Conservation (phyloP, 371 early-diverging fungal genomes). For the Paraphysoderma sedebokerense region DNA sequence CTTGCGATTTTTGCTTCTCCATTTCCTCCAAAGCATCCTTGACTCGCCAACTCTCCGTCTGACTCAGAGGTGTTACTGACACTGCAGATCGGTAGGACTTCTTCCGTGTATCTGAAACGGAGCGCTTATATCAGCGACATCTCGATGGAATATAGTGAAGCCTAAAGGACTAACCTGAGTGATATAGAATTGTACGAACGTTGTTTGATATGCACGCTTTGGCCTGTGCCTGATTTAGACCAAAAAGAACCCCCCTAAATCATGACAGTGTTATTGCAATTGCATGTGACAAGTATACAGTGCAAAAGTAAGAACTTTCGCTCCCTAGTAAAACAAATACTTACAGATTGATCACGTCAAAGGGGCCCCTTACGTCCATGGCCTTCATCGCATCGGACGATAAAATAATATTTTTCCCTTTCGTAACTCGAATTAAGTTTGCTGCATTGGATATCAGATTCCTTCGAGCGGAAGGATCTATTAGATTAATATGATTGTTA, state of each 20-base stretch:
- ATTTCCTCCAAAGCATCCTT: no score
- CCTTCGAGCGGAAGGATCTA: constrained; percentile 32
- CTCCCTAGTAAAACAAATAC: constrained; percentile 5
- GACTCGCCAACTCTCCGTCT: no score
- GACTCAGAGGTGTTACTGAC: no score
- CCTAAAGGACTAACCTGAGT: constrained; percentile 24
- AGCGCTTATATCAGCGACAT: no score
- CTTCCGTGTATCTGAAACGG: no score
- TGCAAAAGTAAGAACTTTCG: neutral
- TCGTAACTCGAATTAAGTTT: constrained; percentile 54
- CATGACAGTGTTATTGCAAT: neutral
- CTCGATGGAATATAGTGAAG: no score
- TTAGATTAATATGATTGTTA: no score
- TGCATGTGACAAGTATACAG: neutral
- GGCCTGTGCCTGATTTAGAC: constrained; percentile 30
- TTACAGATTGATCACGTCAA: constrained; percentile 73
- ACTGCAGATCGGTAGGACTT: no score
- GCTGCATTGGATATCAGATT: constrained; percentile 56
- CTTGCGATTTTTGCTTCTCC: no score
- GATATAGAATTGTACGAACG: constrained; percentile 29
- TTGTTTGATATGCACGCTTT: constrained; percentile 26
- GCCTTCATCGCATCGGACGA: constrained; percentile 57
- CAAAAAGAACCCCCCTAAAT: constrained; percentile 29
- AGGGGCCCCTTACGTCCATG: constrained; percentile 62
- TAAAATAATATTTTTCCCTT: constrained; percentile 76